Evolutionary conservation across 805 yeast genomes (phyloP).

Genomic region (Schizosaccharomyces osmophilus): DNA sequence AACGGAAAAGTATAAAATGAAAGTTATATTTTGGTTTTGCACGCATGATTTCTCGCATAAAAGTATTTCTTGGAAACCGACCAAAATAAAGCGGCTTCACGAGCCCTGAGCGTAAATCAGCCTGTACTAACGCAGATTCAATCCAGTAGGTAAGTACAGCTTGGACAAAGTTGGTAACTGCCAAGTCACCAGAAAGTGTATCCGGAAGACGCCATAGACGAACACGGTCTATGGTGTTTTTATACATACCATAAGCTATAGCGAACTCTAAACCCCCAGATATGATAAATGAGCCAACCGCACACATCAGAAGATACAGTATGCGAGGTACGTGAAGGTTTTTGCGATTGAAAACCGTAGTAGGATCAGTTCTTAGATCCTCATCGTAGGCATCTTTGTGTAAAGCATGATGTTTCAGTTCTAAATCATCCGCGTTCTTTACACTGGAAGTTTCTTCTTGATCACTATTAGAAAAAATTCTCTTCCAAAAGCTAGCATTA

Average conservation of each 20-base stretch:
- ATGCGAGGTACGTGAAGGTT: neutral
- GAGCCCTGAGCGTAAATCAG: neutral
- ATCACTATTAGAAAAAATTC: no score
- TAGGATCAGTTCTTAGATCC: neutral
- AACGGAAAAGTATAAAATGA: neutral
- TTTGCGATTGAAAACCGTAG: neutral
- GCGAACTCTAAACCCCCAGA: constrained; percentile 1
- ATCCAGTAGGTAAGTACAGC: neutral
- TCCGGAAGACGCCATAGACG: constrained; percentile 2
- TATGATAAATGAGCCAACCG: neutral
- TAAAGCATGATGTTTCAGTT: neutral
- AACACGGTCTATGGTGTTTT: neutral
- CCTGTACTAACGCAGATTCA: neutral
- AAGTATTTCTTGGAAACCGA: neutral
- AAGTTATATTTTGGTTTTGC: neutral
- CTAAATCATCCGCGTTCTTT: neutral
- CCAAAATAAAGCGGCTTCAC: neutral
- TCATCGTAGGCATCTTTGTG: neutral
- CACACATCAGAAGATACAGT: neutral
- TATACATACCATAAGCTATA: constrained; percentile 1
- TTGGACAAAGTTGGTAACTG: neutral
- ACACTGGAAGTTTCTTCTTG: neutral
- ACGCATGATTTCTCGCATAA: neutral
- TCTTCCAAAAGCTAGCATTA: no score
- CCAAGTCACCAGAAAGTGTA: constrained; percentile 1